phyloP scores from a whole-genome alignment of 148 eudicot species.

The Nepenthes gracilis region DNA sequence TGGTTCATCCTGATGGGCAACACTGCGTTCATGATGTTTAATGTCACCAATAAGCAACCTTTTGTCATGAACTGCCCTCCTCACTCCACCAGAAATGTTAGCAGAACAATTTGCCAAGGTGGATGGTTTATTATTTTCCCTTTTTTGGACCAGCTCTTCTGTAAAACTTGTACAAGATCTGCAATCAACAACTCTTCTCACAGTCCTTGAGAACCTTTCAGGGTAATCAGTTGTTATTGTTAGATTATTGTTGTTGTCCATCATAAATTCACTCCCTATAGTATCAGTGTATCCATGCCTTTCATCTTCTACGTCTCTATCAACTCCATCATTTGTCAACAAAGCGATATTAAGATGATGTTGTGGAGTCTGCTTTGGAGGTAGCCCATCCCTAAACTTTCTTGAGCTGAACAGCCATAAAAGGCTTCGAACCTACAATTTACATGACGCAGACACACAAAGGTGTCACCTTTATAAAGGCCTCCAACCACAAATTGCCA shows the following conservation, averaged over 20 bases:
- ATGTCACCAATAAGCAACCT: not conserved
- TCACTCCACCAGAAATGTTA: not conserved
- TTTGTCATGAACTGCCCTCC: not conserved
- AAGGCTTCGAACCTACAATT: constrained; percentile 35
- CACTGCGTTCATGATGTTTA: not conserved
- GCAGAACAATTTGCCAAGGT: too few species aligned
- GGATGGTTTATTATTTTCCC: not conserved
- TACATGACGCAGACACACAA: not conserved
- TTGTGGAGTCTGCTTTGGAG: not conserved
- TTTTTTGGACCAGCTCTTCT: not conserved
- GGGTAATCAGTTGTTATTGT: not conserved
- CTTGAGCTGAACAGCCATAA: constrained; percentile 27
- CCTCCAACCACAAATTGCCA: not conserved
- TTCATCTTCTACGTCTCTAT: not conserved
- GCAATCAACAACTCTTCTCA: not conserved
- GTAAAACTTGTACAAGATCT: not conserved
- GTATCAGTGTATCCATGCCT: not conserved
- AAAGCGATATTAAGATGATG: not conserved
- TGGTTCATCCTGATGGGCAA: too few species aligned
- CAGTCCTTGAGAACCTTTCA: not conserved
- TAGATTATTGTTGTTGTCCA: not conserved
- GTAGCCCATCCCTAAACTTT: constrained; percentile 18
- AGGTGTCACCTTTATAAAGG: not conserved
- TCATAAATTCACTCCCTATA: not conserved
- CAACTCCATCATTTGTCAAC: not conserved